Evolutionary conservation across 257 asterid species (phyloP).

Genomic region (Marsdenia floribunda): DNA sequence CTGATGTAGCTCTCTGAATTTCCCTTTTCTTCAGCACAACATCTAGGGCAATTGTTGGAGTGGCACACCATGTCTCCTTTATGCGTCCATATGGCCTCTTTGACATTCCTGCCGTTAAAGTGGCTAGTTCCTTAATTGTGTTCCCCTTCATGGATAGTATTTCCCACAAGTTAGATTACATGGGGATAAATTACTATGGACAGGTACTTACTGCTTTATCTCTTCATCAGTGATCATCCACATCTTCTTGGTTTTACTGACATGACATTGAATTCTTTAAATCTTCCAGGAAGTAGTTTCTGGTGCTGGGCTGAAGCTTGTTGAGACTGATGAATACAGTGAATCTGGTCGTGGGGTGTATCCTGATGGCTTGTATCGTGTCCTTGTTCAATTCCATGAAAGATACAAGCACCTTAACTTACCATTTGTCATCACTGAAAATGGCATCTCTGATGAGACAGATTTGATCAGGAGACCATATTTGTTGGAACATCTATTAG

Average conservation of each 20-base stretch:
- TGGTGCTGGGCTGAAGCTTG: conserved; percentile 83
- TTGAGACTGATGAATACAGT: conserved; percentile 81
- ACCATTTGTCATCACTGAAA: conserved; percentile 74
- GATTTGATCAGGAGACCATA: conserved; percentile 86
- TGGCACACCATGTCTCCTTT: conserved; percentile 91
- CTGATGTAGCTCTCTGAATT: not conserved
- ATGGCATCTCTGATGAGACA: conserved; percentile 83
- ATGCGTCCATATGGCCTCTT: conserved; percentile 92
- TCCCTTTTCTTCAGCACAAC: conserved; percentile 35
- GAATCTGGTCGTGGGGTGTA: conserved; percentile 98
- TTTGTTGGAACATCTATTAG: conserved; percentile 83
- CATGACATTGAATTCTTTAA: conserved; percentile 14
- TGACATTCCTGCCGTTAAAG: conserved; percentile 69
- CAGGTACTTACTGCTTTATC: conserved; percentile 45
- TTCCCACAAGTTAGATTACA: conserved; percentile 73
- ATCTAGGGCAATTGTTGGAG: conserved; percentile 63
- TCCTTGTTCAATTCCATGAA: conserved; percentile 68
- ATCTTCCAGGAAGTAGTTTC: conserved; percentile 69
- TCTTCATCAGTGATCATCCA: not conserved
- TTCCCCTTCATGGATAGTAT: conserved; percentile 70
- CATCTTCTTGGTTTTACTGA: not conserved
- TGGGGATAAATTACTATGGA: conserved; percentile 94
- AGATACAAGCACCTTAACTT: conserved; percentile 75
- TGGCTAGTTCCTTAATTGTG: conserved; percentile 60
- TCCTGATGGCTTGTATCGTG: conserved; percentile 89